Percentiles rank a stretch among this genome's conserved stretches.
These are phyloP conservation scores for Medicago arabica DNA, from an alignment of 306 rosid species.

Conservation along the genomic window DNA sequence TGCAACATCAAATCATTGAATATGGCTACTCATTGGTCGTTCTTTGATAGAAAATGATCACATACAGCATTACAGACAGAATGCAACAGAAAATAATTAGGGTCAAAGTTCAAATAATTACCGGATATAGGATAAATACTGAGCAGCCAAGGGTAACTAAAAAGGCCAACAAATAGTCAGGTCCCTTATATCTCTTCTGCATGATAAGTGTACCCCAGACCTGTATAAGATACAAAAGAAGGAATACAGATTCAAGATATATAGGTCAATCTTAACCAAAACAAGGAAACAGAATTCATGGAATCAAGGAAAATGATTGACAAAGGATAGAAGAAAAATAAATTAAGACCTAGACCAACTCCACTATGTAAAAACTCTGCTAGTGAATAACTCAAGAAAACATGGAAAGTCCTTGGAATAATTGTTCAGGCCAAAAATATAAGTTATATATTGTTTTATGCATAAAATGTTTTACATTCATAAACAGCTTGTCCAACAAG, in stretches of 20 bases:
- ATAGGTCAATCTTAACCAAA: slow-evolving; percentile 2
- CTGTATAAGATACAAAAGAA: slow-evolving; percentile 55
- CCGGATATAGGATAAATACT: slow-evolving; percentile 88
- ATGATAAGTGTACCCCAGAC: slow-evolving; percentile 91
- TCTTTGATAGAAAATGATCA: slow-evolving; percentile 26
- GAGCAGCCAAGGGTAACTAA: slow-evolving; percentile 90
- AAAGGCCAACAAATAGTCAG: slow-evolving; percentile 76
- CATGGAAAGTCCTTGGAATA: slow-evolving; percentile 11
- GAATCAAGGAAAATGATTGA: background rate
- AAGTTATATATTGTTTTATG: background rate
- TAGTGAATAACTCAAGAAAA: background rate
- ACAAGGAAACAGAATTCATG: slow-evolving; percentile 2
- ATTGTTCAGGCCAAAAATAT: slow-evolving; percentile 16
- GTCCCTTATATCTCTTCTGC: slow-evolving; percentile 87
- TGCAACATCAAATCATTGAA: slow-evolving; percentile 30
- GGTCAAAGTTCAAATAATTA: slow-evolving; percentile 49
- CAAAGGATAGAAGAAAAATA: background rate
- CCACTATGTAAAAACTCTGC: slow-evolving; percentile 14
- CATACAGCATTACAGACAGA: slow-evolving; percentile 10
- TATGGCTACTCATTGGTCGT: slow-evolving; percentile 15
- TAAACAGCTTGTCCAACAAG: slow-evolving; percentile 23
- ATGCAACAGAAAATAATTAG: slow-evolving; percentile 21
- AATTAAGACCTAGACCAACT: no score
- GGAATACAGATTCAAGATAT: slow-evolving; percentile 14
- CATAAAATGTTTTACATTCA: slow-evolving; percentile 34